Evolutionary conservation across 768 basidiomycete genomes (phyloP), one percentile per base, ranked within the genome.

Genomic region (Lactarius psammicola): DNA sequence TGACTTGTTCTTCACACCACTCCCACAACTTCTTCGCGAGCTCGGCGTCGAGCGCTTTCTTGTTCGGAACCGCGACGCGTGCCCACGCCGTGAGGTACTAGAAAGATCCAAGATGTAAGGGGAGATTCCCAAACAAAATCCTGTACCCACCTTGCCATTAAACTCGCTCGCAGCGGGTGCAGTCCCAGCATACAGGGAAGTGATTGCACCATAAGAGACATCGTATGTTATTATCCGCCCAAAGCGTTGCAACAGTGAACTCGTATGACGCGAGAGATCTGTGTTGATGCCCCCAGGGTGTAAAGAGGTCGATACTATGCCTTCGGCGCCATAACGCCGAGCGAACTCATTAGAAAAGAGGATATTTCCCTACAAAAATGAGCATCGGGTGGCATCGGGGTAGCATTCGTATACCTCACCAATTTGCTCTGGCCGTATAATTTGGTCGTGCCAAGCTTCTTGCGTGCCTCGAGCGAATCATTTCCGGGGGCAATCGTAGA

Each of bases 261-360:
- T 38, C 49, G 62, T n/a, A 11, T 64, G 44, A n/a, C 36, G 36
- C 34, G 59, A 2, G 28, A 68, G 18, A 30, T 62, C 42, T 9
- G 59, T 38, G 28, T 60, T 36, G n/a, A 65, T 28, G 20, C 33
- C 30, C 6, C 65, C 68, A 17, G 60, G 28, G 23, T 61, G 23
- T 23, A 68, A 36, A 26, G 60, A 57, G 36, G 49, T 72, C 3
- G 73, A 70, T 2, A 74, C 69, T 44, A 76, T 68, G 53, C 46
- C 46, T 5, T 72, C 65, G 51, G 65, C 70, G 2, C 67, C 72
- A 56, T 73, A 72, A 36, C 72, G 69, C 18, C 71, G 54, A 1
- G 71, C 73, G 38, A 76, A 67, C 57, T 74, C 73, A 33, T 69
- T 69, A 4, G 73, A 66, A 42, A 72, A 61, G 31, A 76, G 54